Evolutionary conservation across 1,284 basidiomycete species (phyloP).

Genomic region (Ceratobasidium sp.): DNA sequence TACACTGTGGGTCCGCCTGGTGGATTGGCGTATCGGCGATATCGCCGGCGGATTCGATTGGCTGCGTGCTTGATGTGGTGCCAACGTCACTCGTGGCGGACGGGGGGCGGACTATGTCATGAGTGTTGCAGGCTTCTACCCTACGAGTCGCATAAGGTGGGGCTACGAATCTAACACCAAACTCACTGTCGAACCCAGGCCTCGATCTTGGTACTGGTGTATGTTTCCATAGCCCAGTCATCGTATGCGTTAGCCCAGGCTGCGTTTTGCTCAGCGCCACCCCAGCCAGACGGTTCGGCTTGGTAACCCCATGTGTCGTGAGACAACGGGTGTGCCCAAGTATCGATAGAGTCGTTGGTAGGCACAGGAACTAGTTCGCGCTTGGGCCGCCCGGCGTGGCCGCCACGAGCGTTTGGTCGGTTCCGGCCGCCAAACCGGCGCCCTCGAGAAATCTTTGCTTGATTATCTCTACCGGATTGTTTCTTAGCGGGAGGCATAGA

Average conservation of each 20-base stretch:
- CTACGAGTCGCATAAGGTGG: conserved; percentile 10
- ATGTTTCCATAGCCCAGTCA: conserved; percentile 31
- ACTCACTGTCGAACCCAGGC: conserved; percentile 28
- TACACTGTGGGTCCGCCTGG: neutral
- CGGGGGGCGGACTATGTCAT: conserved; percentile 8
- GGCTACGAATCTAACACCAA: neutral
- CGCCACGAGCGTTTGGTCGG: conserved; percentile 3
- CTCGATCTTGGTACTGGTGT: conserved; percentile 13
- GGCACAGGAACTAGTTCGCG: neutral
- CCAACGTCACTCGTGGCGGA: conserved; percentile 6
- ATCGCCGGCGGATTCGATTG: neutral
- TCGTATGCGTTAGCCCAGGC: neutral
- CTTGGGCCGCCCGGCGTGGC: neutral
- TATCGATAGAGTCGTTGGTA: neutral
- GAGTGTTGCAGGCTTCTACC: conserved; percentile 3
- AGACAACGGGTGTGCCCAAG: neutral
- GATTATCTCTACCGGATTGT: neutral
- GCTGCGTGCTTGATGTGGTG: conserved; percentile 5
- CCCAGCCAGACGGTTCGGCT: conserved; percentile 17
- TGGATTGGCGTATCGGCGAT: neutral
- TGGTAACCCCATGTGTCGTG: conserved; percentile 10
- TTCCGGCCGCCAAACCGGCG: conserved; percentile 13
- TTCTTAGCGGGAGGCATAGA: conserved; percentile 26
- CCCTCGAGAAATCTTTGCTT: conserved; percentile 2
- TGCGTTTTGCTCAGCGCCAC: neutral